Percentiles rank a stretch among this genome's conserved stretches.
phyloP scores from a whole-genome alignment of 805 yeast genomes.

The Lipomyces orientalis region DNA sequence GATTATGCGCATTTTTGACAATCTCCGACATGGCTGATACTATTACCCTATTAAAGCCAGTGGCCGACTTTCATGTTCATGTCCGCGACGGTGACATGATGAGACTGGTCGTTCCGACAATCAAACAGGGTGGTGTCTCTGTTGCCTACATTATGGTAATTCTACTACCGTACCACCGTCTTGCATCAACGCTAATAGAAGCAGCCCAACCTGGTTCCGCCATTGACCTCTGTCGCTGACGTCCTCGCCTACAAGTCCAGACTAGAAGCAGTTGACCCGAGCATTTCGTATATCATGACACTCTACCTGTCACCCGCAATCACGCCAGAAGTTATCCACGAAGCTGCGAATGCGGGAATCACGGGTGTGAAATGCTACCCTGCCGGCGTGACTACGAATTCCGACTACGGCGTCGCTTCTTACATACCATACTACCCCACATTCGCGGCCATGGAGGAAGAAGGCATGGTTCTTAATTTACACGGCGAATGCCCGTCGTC shows the following conservation, averaged over 20 bases:
- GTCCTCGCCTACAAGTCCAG: conserved; percentile 72
- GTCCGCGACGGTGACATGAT: conserved; percentile 93
- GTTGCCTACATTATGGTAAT: conserved; percentile 83
- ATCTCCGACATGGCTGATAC: conserved; percentile 5
- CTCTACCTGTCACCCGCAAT: conserved; percentile 78
- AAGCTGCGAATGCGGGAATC: conserved; percentile 71
- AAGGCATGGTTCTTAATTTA: conserved; percentile 77
- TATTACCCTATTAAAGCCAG: conserved; percentile 47
- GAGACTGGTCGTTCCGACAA: conserved; percentile 88
- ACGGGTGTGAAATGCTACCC: conserved; percentile 96
- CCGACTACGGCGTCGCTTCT: conserved; percentile 87
- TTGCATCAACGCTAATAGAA: not conserved
- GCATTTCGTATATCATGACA: conserved; percentile 89
- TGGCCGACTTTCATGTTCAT: conserved; percentile 94
- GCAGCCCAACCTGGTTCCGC: conserved; percentile 87
- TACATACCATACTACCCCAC: conserved; percentile 87
- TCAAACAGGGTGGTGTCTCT: conserved; percentile 87
- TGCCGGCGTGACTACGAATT: conserved; percentile 99
- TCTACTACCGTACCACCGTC: not conserved
- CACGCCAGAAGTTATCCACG: conserved; percentile 82
- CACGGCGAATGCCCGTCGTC: conserved; percentile 94
- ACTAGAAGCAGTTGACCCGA: conserved; percentile 70
- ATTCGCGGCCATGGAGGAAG: conserved; percentile 83
- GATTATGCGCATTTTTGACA: not conserved
- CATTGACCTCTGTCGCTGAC: conserved; percentile 75